Evolutionary conservation across 176 grass and related monocot genomes (phyloP), one percentile per base, ranked within the genome.

Genomic region (Lolium multiflorum): DNA sequence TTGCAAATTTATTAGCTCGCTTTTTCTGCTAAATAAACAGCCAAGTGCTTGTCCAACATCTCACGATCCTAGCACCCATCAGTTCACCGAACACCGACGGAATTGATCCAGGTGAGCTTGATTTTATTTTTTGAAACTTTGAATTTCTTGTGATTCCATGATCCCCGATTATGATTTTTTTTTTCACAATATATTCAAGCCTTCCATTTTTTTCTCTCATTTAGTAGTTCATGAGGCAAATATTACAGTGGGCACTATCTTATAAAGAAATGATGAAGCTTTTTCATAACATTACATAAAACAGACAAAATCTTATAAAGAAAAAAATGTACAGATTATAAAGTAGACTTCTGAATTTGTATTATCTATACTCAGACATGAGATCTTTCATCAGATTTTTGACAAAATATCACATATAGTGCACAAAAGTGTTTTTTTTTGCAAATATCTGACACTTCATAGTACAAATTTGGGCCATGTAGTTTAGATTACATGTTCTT

Each of bases 41-140:
- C 84, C 92, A 91, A 88, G 90, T 97, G 4, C 90, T 92, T 80
- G 71, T 94, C 85, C 87, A 93, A 86, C 81, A 91, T 88, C 73
- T 97, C 54, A 94, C 95, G 11, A 91, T 97, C 83, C 87, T 94
- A 72, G 92, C 95, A 17, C 95, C 92, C 3, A 91, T 86, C 48
- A 90, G 90, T 91, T 97, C 95, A 47, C 95, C 95, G 43, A 97
- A 97, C 60, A 93, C 95, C 4, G 92, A 94, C 63, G 95, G 92
- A 20, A 94, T 97, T 63, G 95, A 97, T 91, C 95, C 92, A 94
- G 95, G 95, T 97, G 80, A 31, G 28, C 55, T 41, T 80, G 55
- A 41, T 74, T 83, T 20, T 60, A 78, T 70, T 50, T 3, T 20
- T 13, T 68, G 7, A 9, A 9, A 44, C 31, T 81, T 89, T 22